phyloP scores from a whole-genome alignment of 1,284 basidiomycete genomes.

The Rhizoctonia solani region DNA sequence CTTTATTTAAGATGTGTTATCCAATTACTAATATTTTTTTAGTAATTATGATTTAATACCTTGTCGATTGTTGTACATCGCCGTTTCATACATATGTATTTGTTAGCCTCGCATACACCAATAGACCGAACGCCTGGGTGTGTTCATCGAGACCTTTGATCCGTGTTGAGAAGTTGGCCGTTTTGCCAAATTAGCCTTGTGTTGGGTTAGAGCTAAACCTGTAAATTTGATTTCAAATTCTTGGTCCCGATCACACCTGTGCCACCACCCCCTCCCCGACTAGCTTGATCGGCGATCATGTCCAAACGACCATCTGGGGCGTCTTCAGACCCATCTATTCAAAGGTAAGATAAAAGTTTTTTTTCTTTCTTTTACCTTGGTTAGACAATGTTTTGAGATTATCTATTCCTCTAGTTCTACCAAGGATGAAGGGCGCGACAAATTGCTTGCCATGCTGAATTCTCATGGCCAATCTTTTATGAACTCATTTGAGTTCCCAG shows the following conservation, averaged over 20 bases:
- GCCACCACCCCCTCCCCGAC: no score
- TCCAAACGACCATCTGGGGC: no score
- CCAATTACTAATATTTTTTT: not conserved
- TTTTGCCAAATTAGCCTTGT: no score
- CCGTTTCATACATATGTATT: not conserved
- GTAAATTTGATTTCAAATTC: no score
- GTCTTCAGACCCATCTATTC: no score
- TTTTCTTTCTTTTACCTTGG: no score
- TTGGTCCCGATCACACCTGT: no score
- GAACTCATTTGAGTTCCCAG: constrained; percentile 15
- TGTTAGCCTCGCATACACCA: not conserved
- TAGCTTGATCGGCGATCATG: no score
- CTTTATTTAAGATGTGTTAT: not conserved
- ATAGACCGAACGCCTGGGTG: not conserved
- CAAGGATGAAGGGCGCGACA: not conserved
- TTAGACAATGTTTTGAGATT: not conserved
- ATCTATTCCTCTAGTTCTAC: not conserved
- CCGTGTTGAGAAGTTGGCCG: no score
- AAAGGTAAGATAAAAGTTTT: no score
- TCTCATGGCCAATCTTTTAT: constrained; percentile 25
- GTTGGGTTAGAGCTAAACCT: no score
- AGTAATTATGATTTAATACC: constrained; percentile 29
- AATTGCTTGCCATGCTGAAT: constrained; percentile 4
- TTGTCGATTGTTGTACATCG: not conserved
- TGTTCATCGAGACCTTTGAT: no score